Percentiles rank a stretch among this genome's conserved stretches.
Conservation (phyloP, 2,329 filamentous ascomycete genomes). For the Hirsutella rhossiliensis region DNA sequence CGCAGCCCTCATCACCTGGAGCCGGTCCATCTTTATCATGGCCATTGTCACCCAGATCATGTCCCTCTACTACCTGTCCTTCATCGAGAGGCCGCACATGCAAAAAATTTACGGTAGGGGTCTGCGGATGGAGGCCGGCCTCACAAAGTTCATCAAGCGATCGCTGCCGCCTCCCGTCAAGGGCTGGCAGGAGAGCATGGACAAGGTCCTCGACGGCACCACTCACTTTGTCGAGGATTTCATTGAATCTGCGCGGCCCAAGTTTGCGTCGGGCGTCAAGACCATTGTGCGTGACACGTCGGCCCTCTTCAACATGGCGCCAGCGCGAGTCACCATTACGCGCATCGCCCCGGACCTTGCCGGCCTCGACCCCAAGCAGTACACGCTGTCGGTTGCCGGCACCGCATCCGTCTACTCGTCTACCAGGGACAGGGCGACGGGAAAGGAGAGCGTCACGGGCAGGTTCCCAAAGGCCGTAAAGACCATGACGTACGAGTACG, state of each 20-base stretch:
- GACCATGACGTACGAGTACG: conserved; percentile 76
- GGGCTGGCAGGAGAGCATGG: conserved; percentile 74
- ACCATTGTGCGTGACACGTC: conserved; percentile 82
- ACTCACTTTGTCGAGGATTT: conserved; percentile 86
- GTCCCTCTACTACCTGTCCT: conserved; percentile 78
- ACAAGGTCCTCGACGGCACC: conserved; percentile 76
- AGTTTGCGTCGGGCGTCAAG: conserved; percentile 73
- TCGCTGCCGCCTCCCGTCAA: conserved; percentile 75
- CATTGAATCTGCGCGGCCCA: conserved; percentile 73
- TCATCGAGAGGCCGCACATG: conserved; percentile 95
- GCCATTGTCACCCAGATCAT: conserved; percentile 77
- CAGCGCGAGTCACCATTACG: conserved; percentile 73
- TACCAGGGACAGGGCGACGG: conserved; percentile 48
- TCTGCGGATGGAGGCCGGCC: conserved; percentile 74
- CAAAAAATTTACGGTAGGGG: conserved; percentile 87
- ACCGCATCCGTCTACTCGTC: conserved; percentile 38
- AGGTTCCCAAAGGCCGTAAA: conserved; percentile 59
- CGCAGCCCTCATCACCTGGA: conserved; percentile 85
- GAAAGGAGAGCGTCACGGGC: conserved; percentile 61
- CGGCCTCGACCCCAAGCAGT: conserved; percentile 67
- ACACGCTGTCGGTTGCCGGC: conserved; percentile 64
- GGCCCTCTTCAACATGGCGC: conserved; percentile 79
- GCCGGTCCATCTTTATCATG: conserved; percentile 72
- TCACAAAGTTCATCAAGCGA: conserved; percentile 82
- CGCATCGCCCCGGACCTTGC: conserved; percentile 68